Percentiles rank a stretch among this genome's conserved stretches.
These are phyloP conservation scores for Talaromyces sp. DNA, from an alignment of 2,329 filamentous ascomycete species.

Conservation along the genomic window DNA sequence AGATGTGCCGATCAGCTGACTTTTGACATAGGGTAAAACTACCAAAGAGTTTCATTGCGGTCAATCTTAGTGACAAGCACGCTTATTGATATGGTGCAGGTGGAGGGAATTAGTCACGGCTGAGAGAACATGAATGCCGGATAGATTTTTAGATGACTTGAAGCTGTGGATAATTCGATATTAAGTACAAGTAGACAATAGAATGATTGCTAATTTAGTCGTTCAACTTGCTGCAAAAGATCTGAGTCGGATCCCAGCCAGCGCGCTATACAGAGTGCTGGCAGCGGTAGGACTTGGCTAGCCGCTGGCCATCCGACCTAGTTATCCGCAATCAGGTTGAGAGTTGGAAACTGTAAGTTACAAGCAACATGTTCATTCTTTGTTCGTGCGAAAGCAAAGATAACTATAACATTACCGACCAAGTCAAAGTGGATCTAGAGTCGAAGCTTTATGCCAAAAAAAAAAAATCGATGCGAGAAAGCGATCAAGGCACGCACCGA, in stretches of 20 bases:
- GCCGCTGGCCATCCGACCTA: not conserved
- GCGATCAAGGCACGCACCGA: slow-evolving; percentile 5
- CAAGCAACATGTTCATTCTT: not conserved
- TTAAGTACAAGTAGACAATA: not conserved
- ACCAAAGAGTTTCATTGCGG: slow-evolving; percentile 50
- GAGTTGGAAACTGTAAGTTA: not conserved
- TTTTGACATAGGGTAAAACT: slow-evolving; percentile 43
- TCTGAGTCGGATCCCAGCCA: not conserved
- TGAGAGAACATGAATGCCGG: not conserved
- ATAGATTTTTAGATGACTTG: not conserved
- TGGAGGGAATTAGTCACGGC: not conserved
- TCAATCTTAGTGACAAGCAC: slow-evolving; percentile 50
- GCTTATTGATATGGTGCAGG: slow-evolving; percentile 12
- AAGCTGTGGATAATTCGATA: not conserved
- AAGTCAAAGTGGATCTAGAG: not conserved
- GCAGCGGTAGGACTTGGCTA: not conserved
- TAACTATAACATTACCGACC: not conserved
- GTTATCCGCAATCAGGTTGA: not conserved
- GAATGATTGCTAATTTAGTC: not conserved
- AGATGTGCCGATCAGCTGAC: slow-evolving; percentile 11
- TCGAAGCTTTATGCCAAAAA: not conserved
- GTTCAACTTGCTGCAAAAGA: not conserved
- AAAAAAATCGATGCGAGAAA: not conserved
- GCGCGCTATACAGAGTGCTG: not conserved
- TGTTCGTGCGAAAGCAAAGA: not conserved